phyloP scores from a whole-genome alignment of 805 yeast genomes.

The Hanseniaspora taiwanica region DNA sequence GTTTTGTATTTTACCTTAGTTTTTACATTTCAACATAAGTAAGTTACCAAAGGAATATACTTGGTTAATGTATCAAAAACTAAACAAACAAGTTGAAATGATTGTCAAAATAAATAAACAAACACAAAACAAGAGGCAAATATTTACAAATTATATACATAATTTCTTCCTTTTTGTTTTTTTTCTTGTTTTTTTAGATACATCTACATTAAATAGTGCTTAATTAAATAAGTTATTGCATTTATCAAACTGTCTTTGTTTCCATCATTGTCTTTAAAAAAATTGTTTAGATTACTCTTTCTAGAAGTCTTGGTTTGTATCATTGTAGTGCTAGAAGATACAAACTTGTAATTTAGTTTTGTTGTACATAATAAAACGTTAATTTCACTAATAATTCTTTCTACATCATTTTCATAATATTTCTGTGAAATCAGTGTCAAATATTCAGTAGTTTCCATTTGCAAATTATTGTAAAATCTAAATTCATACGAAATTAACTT shows the following conservation, averaged over 20 bases:
- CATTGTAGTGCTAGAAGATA: background rate
- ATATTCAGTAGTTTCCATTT: slow-evolving; percentile 11
- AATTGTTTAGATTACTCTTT: background rate
- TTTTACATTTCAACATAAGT: too few relatives aligned
- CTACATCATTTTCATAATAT: slow-evolving; percentile 11
- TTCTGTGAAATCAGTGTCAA: slow-evolving; percentile 32
- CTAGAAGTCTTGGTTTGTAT: background rate
- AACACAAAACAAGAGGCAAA: too few relatives aligned
- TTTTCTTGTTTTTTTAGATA: slow-evolving; percentile 7
- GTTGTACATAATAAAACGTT: slow-evolving; percentile 13
- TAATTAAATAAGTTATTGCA: slow-evolving; percentile 8
- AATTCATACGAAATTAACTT: slow-evolving; percentile 47
- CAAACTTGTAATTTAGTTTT: too few relatives aligned
- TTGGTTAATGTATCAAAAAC: too few relatives aligned
- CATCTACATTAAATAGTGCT: slow-evolving; percentile 6
- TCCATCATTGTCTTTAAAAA: too few relatives aligned
- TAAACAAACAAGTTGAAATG: too few relatives aligned
- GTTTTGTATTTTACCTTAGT: too few relatives aligned
- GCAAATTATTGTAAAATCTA: slow-evolving; percentile 52
- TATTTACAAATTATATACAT: slow-evolving; percentile 7
- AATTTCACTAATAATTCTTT: slow-evolving; percentile 13
- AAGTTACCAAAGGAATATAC: too few relatives aligned
- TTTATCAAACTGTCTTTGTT: background rate
- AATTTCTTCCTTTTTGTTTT: slow-evolving; percentile 7
- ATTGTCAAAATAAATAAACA: too few relatives aligned